Base-by-base conservation (phyloP, 768 basidiomycete species). In the Boletus subcaerulescens region DNA sequence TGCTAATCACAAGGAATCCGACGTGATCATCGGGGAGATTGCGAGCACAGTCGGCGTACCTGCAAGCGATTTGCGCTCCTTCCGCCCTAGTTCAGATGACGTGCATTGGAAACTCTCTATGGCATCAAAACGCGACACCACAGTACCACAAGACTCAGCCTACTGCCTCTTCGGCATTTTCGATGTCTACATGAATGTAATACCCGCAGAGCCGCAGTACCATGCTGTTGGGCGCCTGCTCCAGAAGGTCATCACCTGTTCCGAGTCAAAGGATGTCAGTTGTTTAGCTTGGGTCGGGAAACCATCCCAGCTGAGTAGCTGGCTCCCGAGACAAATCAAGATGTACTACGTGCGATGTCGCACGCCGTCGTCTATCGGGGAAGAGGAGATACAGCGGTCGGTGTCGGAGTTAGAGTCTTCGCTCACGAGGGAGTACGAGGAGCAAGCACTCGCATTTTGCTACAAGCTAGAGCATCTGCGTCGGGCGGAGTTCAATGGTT, bases 101-200 rank as follows among this genome's bases (percentile, higher is more conserved):
- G 48, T 45, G 12, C 55, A 26, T 9, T 44, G 42, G 50, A 59
- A 59, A 18, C 58, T 59, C n/a, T 43, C 20, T 13, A 43, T 57
- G 39, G 58, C 58, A 18, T 53, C 52, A 22, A 50, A 42, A 35
- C 48, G 55, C 4, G 31, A 50, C 5, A 50, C 51, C 2, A 45
- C 47, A 1, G 38, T 48, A 8, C 49, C 45, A 1, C 32, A 47
- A 40, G 58, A 59, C 33, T n/a, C 36, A 0, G 58, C 48, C 8
- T 56, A 56, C 32, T 47, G 47, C 6, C 51, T 59, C 13, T 52
- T 35, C 18, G 58, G 58, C 0, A 48, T 59, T 18, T 50, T 57
- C 36, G 26, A 22, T 2, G 46, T 49, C 22, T 11, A 13, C 17
- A 45, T 53, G 50, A 11, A 42, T 17, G 41, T 45, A 7, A 52